Evolutionary conservation across 164 flowering plant species (phyloP), one percentile per base, ranked within the genome.

Genomic region (Vitis rotundifolia): DNA sequence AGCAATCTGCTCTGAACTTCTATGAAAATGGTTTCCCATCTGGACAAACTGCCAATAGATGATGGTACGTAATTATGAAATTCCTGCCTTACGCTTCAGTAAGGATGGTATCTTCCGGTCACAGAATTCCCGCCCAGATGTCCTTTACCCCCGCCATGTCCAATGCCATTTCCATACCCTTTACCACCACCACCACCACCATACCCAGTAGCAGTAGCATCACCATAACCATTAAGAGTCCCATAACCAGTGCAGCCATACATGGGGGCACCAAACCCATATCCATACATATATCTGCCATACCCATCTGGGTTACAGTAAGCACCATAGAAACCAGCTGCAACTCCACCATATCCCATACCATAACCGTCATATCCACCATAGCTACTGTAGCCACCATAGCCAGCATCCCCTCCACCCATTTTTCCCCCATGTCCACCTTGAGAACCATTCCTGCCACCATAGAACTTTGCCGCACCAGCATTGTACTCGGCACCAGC

Each of bases 261-360:
- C 80, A 85, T 77, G 15, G 86, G 75, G 9, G 81, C 89, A 72
- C 88, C 84, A 73, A 64, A 83, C 26, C 86, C 88, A 72, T 69
- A 80, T 5, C 87, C 86, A 78, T 74, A 77, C 9, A 79, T 77
- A 72, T 80, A 82, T 51, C 80, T 81, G 58, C 81, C 81, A 61
- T 63, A 82, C 22, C 84, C 85, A 6, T 6, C 44, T 37, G 44
- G 44, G 44, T 37, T 37, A 37, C 44, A 37, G 44, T 37, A 37
- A 37, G 44, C 44, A 13, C 74, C 76, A 65, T 81, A 81, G 49
- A 76, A 77, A 16, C 81, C 78, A n/a, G 81, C 78, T 60, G 84
- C 54, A 19, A 71, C 75, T 63, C 78, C 83, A 59, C 67, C 77
- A 73, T 76, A 83, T 71, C 63, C 67, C 55, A 79, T 85, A 18